Evolutionary conservation across 2,329 filamentous ascomycete species (phyloP), one percentile per base, ranked within the genome.

Genomic region (Metarhizium robertsii): DNA sequence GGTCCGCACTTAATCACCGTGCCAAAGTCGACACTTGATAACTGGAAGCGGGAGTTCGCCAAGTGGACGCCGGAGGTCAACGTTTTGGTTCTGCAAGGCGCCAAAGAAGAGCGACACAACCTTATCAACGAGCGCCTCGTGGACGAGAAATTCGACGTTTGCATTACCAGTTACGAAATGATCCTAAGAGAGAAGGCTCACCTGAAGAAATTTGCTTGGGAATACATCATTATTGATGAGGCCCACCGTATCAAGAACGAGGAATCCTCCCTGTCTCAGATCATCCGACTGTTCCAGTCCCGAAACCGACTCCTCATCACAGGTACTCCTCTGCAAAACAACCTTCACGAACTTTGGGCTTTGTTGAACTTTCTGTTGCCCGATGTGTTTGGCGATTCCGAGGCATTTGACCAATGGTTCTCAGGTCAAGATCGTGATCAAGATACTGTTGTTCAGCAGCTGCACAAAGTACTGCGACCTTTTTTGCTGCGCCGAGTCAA

Each of bases 201-300:
- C 63, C 73, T 99, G 62, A 96, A 94, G 75, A 97, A 97, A 71
- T 95, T 99, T 69, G 92, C 94, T 0, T 99, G 94, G 94, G 92
- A 99, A 70, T 99, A 99, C 72, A 99, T 99, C 71, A 96, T 99
- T 63, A 96, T 99, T 61, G 94, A 99, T 65, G 94, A 99, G 64
- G 84, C 94, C 2, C 94, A 99, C 71, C 90, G 94, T 58, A 99
- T 99, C 81, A 99, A 99, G 78, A 99, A 99, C 72, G 94, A 99
- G 69, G 91, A 97, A 70, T 99, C 94, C 0, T 96, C 94, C 0
- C 79, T 99, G 3, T 92, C 94, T 3, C 92, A 97, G 67, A 95
- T 97, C 62, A 96, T 99, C 61, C 90, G 94, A 62, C 77, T 96
- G 53, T 99, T 99, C 78, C 90, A 92, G 72, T 99, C 94, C 5